Evolutionary conservation across 306 rosid genomes (phyloP), one percentile per base, ranked within the genome.

Genomic region (Cucurbita pepo): DNA sequence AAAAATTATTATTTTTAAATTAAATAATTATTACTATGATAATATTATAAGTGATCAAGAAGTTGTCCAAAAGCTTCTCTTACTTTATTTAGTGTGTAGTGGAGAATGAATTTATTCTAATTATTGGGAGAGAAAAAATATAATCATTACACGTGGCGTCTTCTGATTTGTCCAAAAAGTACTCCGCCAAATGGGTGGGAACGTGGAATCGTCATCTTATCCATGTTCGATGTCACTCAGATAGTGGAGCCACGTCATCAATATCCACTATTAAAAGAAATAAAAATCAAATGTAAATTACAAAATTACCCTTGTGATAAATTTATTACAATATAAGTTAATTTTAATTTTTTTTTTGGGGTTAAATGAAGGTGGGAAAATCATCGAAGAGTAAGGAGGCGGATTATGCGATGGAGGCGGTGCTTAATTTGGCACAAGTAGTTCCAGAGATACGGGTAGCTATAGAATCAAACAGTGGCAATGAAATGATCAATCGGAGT

Each of bases 371-470:
- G 98, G 90, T 90, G 72, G 98, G 98, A 14, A 85, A 82, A 44
- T 10, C 71, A 0, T 70, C 78, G 69, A 85, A 93, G 66, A 83
- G 77, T 69, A 78, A 83, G 6, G 98, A 69, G 37, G 93, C 93
- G 14, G 96, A 90, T 30, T 90, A 88, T 40, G 85, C 38, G 0
- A 62, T 90, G 71, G 93, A 84, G 84, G 52, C 53, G 10, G 86
- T 90, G 67, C 67, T 78, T 44, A 83, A 71, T 55, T 3, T 88
- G n/a, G 76, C 75, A 0, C 77, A 90, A 74, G 83, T 50, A 1
- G 56, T 90, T 47, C 86, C 97, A 0, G 98, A 83, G 67, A 77
- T 93, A 50, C 86, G 97, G 98, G 77, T 55, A 4, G 53, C 69
- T 15, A 47, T 40, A 69, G 47, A 72, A n/a, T 30, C 0, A n/a